phyloP scores from a whole-genome alignment of 331 rosid genomes.

The Spiraea crenata region DNA sequence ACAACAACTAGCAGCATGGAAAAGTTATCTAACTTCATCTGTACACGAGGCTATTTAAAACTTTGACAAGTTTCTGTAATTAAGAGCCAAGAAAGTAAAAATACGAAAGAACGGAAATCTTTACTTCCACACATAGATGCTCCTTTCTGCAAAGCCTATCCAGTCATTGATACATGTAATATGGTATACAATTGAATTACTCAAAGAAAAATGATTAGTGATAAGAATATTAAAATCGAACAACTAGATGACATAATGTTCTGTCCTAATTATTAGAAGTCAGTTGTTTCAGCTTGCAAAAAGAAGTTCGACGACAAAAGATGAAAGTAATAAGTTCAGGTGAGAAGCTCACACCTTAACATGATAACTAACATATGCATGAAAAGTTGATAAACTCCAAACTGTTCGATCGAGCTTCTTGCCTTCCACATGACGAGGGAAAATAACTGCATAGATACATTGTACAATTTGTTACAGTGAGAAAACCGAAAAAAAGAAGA shows the following conservation, averaged over 20 bases:
- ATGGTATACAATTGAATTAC: neutral
- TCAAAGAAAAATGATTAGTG: neutral
- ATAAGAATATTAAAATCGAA: neutral
- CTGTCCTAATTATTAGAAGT: neutral
- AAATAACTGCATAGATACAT: slow-evolving; percentile 69
- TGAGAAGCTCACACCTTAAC: slow-evolving; percentile 65
- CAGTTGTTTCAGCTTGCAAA: too few relatives aligned
- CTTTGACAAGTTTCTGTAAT: neutral
- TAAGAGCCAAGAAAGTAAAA: neutral
- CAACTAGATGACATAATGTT: neutral
- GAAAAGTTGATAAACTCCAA: slow-evolving; percentile 90
- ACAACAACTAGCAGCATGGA: neutral
- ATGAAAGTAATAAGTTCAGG: slow-evolving; percentile 14
- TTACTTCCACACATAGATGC: neutral
- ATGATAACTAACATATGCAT: slow-evolving; percentile 95
- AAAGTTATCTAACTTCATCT: neutral
- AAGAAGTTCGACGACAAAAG: neutral
- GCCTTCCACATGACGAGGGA: slow-evolving; percentile 90
- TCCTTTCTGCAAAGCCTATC: neutral
- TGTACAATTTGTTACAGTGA: slow-evolving; percentile 5
- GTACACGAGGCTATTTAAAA: neutral
- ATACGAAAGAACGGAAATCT: neutral
- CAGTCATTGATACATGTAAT: neutral
- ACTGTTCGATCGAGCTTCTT: slow-evolving; percentile 83
- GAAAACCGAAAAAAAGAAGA: neutral